Percentiles rank a stretch among this genome's conserved stretches.
These are phyloP conservation scores for Didymosphaeria variabile DNA, from an alignment of 2,329 filamentous ascomycete species.

Conservation along the genomic window DNA sequence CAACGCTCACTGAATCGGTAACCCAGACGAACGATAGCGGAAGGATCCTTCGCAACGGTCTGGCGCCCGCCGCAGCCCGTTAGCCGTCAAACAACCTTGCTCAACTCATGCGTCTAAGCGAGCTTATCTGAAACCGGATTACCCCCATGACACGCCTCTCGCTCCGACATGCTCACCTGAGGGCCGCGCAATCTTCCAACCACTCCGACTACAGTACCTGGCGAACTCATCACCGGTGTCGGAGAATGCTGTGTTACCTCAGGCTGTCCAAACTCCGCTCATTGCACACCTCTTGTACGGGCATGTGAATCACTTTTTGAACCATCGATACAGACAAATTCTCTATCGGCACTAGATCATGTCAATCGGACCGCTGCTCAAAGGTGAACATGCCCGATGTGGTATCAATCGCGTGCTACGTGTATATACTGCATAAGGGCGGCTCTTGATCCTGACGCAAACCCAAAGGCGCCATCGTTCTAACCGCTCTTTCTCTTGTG, in stretches of 20 bases:
- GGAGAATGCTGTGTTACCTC: not conserved
- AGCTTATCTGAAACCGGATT: slow-evolving; percentile 1
- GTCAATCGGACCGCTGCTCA: not conserved
- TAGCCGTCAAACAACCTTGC: slow-evolving; percentile 3
- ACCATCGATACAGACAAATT: not conserved
- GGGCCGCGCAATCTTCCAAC: not conserved
- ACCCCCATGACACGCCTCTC: slow-evolving; percentile 5
- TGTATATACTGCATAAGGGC: not conserved
- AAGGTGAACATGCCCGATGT: not conserved
- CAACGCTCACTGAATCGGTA: slow-evolving; percentile 4
- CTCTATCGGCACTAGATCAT: not conserved
- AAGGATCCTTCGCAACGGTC: slow-evolving; percentile 10
- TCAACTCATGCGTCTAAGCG: slow-evolving; percentile 8
- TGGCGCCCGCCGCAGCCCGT: slow-evolving; percentile 9
- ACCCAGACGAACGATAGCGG: slow-evolving; percentile 3
- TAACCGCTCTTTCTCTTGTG: not conserved
- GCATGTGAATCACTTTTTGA: not conserved
- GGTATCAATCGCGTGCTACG: not conserved
- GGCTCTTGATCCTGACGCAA: not conserved
- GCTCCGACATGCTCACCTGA: not conserved
- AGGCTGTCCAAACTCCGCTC: not conserved
- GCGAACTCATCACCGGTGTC: not conserved
- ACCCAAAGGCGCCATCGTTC: not conserved
- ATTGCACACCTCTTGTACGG: not conserved
- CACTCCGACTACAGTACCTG: not conserved